Percentiles rank a stretch among this genome's conserved stretches.
Conservation (phyloP, 1,284 basidiomycete species). For the Taiwanofungus camphoratus region DNA sequence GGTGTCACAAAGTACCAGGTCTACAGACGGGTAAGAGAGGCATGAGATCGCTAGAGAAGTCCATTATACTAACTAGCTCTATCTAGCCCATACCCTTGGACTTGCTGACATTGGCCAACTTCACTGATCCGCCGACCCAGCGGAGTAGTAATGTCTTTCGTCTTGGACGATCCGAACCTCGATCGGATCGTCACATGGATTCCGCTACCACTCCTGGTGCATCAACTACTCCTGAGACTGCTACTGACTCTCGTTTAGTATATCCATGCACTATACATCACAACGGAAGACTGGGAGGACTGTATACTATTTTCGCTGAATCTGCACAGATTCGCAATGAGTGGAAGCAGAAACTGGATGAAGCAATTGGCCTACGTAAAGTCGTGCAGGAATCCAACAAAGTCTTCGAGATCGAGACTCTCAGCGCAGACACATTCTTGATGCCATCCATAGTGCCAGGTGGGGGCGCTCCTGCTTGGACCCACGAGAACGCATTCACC, state of each 20-base stretch:
- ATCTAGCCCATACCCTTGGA: conserved; percentile 84
- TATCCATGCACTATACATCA: conserved; percentile 85
- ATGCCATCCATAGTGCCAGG: conserved; percentile 53
- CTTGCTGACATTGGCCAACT: conserved; percentile 75
- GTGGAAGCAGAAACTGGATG: conserved; percentile 88
- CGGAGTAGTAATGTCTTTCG: conserved; percentile 59
- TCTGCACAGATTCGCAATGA: conserved; percentile 67
- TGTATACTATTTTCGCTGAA: conserved; percentile 84
- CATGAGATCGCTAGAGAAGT: background rate
- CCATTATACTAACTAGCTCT: background rate
- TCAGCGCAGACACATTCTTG: conserved; percentile 82
- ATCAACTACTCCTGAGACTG: conserved; percentile 35
- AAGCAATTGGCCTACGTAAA: conserved; percentile 79
- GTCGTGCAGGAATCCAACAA: conserved; percentile 90
- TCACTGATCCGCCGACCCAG: conserved; percentile 68
- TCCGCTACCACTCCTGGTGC: conserved; percentile 30
- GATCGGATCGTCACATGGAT: conserved; percentile 32
- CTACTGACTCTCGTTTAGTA: conserved; percentile 61
- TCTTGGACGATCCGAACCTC: conserved; percentile 25
- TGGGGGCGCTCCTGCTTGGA: conserved; percentile 46
- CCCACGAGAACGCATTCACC: conserved; percentile 69
- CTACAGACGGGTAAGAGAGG: conserved; percentile 57
- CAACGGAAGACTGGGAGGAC: conserved; percentile 76
- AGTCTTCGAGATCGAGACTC: conserved; percentile 84
- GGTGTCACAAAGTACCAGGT: conserved; percentile 73